Conservation (phyloP, 176 grass and related monocot species). For the Puccinellia tenuiflora region DNA sequence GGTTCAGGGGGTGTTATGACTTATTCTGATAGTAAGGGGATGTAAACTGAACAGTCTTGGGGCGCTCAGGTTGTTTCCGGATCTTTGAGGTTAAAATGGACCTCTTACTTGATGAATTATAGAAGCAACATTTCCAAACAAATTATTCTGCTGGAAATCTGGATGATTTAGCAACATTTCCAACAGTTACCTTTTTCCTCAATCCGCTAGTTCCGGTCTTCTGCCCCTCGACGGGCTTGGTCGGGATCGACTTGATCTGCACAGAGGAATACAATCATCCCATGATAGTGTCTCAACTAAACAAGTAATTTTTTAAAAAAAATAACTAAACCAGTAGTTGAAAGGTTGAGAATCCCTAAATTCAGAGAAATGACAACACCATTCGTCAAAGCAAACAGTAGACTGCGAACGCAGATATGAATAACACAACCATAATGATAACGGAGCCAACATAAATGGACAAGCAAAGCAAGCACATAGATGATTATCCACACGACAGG, state of each 20-base stretch:
- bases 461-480: too few species aligned
- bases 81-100: neutral
- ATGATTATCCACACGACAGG: too few species aligned
- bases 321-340: too few species aligned
- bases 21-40: neutral
- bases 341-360: neutral
- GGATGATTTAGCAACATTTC: too few species aligned
- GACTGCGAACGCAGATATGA: neutral
- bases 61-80: neutral
- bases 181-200: slow-evolving; percentile 96
- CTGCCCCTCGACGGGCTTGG: slow-evolving; percentile 77
- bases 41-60: neutral
- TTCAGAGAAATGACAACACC: neutral
- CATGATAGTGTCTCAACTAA: neutral
- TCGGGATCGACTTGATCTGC: slow-evolving; percentile 61
- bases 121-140: neutral
- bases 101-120: neutral
- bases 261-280: neutral
- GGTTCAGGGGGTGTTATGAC: neutral
- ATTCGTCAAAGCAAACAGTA: neutral
- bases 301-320: too few species aligned
- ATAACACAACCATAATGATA: too few species aligned
- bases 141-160: neutral
- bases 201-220: slow-evolving; percentile 91
- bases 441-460: too few species aligned